phyloP scores from a whole-genome alignment of 1,284 basidiomycete genomes.

The Leccinum subfulvum region DNA sequence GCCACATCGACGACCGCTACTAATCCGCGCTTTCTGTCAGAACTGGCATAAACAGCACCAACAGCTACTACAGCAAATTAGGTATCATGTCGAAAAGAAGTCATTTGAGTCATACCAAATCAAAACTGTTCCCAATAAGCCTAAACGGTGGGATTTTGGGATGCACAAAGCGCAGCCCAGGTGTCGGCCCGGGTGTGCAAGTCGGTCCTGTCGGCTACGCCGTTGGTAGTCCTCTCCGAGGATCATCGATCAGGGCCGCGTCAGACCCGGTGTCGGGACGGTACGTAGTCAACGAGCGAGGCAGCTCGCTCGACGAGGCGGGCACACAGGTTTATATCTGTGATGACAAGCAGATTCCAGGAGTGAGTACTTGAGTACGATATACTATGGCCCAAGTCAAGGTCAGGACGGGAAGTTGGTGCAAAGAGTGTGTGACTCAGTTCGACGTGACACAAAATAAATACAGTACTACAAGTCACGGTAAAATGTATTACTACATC shows the following conservation, averaged over 20 bases:
- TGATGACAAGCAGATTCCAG: slow-evolving; percentile 62
- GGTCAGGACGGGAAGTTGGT: neutral
- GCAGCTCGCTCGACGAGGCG: neutral
- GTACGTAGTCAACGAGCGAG: neutral
- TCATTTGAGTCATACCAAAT: slow-evolving; percentile 54
- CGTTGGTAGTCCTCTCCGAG: too few species aligned
- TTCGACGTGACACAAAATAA: too few species aligned
- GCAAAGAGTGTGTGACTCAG: neutral
- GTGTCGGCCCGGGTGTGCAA: too few species aligned
- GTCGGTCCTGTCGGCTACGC: too few species aligned
- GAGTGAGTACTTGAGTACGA: slow-evolving; percentile 55
- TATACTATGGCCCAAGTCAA: slow-evolving; percentile 72
- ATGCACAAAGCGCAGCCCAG: too few species aligned
- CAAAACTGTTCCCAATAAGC: slow-evolving; percentile 70
- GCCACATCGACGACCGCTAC: slow-evolving; percentile 59
- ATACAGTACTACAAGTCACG: too few species aligned
- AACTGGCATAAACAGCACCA: slow-evolving; percentile 66
- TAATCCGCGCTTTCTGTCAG: slow-evolving; percentile 67
- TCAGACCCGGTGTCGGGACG: too few species aligned
- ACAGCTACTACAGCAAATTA: slow-evolving; percentile 48
- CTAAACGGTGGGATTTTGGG: slow-evolving; percentile 41
- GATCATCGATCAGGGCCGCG: too few species aligned
- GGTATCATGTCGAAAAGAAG: slow-evolving; percentile 14
- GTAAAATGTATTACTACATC: too few species aligned
- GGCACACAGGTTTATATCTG: slow-evolving; percentile 67